These are phyloP conservation scores for Daldinia childiae DNA, from an alignment of 495 filamentous ascomycete species.

Conservation along the genomic window DNA sequence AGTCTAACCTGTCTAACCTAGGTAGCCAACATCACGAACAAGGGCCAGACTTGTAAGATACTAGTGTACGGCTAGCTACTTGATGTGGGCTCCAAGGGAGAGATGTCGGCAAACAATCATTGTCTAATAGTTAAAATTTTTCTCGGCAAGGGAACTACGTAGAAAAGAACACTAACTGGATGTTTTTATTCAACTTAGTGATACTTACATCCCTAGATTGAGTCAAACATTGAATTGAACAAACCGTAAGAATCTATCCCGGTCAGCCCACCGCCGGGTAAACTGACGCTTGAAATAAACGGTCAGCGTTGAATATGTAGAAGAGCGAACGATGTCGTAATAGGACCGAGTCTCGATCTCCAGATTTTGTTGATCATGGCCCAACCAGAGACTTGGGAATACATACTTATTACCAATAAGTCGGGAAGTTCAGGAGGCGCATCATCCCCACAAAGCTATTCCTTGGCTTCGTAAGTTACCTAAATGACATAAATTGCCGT, in stretches of 20 bases:
- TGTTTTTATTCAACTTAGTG: no score
- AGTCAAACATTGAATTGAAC: not conserved
- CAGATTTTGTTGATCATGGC: not conserved
- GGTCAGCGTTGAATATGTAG: conserved; percentile 13
- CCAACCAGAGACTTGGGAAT: conserved; percentile 28
- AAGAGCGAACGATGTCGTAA: conserved; percentile 22
- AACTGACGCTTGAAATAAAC: conserved; percentile 27
- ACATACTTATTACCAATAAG: conserved; percentile 6
- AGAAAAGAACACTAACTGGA: not conserved
- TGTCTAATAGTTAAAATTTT: not conserved
- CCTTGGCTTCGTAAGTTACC: conserved; percentile 1
- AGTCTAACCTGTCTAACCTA: not conserved
- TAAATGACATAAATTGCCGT: conserved; percentile 1
- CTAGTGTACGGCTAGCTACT: not conserved
- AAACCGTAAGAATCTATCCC: not conserved
- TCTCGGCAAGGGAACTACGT: not conserved
- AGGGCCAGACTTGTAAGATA: conserved; percentile 5
- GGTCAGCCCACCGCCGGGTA: conserved; percentile 6
- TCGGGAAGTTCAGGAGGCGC: not conserved
- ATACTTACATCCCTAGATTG: no score
- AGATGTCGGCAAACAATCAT: not conserved
- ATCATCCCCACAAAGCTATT: conserved; percentile 18
- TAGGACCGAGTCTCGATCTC: conserved; percentile 23
- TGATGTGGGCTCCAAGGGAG: not conserved
- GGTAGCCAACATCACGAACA: conserved; percentile 13